Base-by-base conservation (phyloP, 176 grass and related monocot genomes). In the Otatea glauca region DNA sequence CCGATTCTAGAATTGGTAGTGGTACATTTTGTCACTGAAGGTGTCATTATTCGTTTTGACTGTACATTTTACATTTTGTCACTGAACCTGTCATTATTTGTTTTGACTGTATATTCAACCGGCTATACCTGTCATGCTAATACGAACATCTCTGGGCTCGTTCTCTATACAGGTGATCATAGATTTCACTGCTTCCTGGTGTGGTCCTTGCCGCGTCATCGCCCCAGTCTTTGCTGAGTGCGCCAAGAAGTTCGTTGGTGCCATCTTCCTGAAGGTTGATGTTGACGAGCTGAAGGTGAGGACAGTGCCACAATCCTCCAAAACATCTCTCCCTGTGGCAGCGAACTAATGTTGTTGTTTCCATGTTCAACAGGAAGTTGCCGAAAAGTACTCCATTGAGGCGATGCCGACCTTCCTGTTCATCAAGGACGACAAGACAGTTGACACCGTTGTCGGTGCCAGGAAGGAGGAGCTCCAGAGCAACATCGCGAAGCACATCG, bases 131-230 rank as follows among this genome's bases (percentile, higher is more conserved):
- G 18, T 51, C 21, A 23, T 51, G 44, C 68, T 44, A 27, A 51
- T 17, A 0, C 12, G 1, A 4, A 29, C 63, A 69, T 73, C 21
- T 83, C 48, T 72, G 5, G 23, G 24, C 56, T 72, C 4, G 0
- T 9, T 66, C 42, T 35, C 9, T 25, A 13, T 51, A 27, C 75
- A 97, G 94, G 91, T 97, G 62, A 51, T 97, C 39, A 82, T 97
- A 49, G 94, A 97, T 68, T 97, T 94, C 86, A 94, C 94, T 39
- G 87, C 94, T 43, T 68, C 90, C 25, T 97, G 94, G 94, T 97
- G 92, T 2, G 88, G 86, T 27, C 92, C 94, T 39, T 97, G 94
- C 86, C 92, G 90, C 11, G 2, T 50, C 74, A 89, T 97, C 0
- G 83, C 86, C 58, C 94, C 92, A 2, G 10, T 92, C 25, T 97